Evolutionary conservation across 1,139 yeast species (phyloP).

Genomic region (Tardiomyces blankii): DNA sequence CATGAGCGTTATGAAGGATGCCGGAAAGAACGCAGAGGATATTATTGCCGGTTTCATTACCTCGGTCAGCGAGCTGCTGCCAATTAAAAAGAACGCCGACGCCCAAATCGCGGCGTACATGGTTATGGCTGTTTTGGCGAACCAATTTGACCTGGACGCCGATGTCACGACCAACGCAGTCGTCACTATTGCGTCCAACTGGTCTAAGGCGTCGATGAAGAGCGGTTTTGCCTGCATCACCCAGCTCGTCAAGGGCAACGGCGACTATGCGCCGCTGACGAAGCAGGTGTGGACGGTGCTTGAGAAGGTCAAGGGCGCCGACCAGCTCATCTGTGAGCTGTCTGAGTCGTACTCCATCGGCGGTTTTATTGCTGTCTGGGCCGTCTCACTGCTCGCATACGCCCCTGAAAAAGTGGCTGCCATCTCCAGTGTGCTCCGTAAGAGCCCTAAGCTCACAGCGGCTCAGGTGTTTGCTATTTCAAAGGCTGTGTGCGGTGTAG

Average conservation of each 20-base stretch:
- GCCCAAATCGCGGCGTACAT: constrained; percentile 79
- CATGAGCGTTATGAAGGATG: constrained; percentile 37
- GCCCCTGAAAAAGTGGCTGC: neutral
- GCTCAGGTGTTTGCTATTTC: constrained; percentile 1
- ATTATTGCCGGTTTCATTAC: constrained; percentile 39
- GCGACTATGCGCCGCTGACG: constrained; percentile 13
- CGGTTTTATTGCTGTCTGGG: constrained; percentile 21
- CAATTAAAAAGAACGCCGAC: constrained; percentile 36
- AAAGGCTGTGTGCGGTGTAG: neutral
- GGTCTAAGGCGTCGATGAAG: constrained; percentile 26
- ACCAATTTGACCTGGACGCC: constrained; percentile 57
- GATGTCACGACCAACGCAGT: constrained; percentile 60
- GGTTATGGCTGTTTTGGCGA: constrained; percentile 61
- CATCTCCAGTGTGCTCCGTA: neutral
- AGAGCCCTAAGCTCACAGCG: neutral
- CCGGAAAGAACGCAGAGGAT: constrained; percentile 19
- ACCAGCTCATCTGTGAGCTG: constrained; percentile 15
- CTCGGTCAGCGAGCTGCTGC: constrained; percentile 22
- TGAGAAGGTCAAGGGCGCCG: constrained; percentile 12
- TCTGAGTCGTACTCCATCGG: constrained; percentile 20
- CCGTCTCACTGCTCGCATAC: constrained; percentile 10
- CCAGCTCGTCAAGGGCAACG: constrained; percentile 20
- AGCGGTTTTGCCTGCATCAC: constrained; percentile 30
- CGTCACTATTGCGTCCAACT: constrained; percentile 46
- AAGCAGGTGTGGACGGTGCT: constrained; percentile 15